phyloP scores from a whole-genome alignment of 2,329 filamentous ascomycete species.

The Aspergillus calidoustus region DNA sequence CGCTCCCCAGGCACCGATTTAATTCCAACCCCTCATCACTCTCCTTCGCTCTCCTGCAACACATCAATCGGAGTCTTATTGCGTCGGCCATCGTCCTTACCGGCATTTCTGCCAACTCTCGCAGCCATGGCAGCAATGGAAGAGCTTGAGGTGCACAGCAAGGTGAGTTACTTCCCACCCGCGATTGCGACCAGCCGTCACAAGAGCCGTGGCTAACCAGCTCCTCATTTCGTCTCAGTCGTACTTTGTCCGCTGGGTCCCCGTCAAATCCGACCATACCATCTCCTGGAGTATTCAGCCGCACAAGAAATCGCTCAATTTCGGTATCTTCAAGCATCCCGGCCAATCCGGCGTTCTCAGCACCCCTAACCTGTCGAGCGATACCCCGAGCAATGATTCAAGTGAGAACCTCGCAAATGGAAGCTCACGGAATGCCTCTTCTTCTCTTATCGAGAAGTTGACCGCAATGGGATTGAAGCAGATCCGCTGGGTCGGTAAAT shows the following conservation, averaged over 20 bases:
- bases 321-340: slow-evolving; percentile 96
- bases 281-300: slow-evolving; percentile 98
- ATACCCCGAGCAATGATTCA: slow-evolving; percentile 45
- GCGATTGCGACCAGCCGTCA: slow-evolving; percentile 2
- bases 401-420: slow-evolving; percentile 40
- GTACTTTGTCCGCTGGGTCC: slow-evolving; percentile 97
- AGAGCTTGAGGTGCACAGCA: slow-evolving; percentile 95
- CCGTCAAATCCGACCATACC: slow-evolving; percentile 85
- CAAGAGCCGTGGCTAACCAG: slow-evolving; percentile 28
- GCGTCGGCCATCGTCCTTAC: neutral
- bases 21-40: neutral
- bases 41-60: neutral
- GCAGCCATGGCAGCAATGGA: slow-evolving; percentile 86
- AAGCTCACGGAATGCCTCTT: slow-evolving; percentile 68
- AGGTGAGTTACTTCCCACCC: slow-evolving; percentile 61
- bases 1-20: neutral
- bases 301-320: slow-evolving; percentile 98
- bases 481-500: slow-evolving; percentile 85
- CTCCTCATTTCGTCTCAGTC: slow-evolving; percentile 62
- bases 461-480: slow-evolving; percentile 65
- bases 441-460: slow-evolving; percentile 70
- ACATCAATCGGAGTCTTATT: neutral
- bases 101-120: slow-evolving; percentile 6
- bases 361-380: slow-evolving; percentile 44
- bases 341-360: slow-evolving; percentile 65